phyloP scores from a whole-genome alignment of 345 rosid species.

The Limnanthes douglasii region DNA sequence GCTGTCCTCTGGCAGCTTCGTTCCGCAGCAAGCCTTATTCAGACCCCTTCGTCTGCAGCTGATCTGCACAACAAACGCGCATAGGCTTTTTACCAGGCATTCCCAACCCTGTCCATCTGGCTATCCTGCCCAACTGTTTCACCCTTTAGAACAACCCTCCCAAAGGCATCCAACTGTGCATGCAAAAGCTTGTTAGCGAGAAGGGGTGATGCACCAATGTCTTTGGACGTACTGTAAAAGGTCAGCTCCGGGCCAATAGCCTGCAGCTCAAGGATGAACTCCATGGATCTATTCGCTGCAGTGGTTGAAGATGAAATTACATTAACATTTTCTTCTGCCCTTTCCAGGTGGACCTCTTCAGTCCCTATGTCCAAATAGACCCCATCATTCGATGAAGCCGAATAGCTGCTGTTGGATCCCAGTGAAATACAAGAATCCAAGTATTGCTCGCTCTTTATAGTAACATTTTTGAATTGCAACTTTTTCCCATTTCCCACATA shows the following conservation, averaged over 20 bases:
- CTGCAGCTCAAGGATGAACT: conserved; percentile 64
- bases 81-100: too few relatives aligned
- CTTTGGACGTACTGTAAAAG: conserved; percentile 67
- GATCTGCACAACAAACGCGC: too few relatives aligned
- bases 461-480: conserved; percentile 72
- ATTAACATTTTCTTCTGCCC: conserved; percentile 20
- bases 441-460: conserved; percentile 69
- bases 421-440: conserved; percentile 83
- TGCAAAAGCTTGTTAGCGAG: conserved; percentile 86
- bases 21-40: too few relatives aligned
- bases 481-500: conserved; percentile 68
- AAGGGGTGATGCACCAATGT: conserved; percentile 41
- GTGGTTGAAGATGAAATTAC: conserved; percentile 24
- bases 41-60: too few relatives aligned
- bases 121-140: too few relatives aligned
- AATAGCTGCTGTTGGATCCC: conserved; percentile 73
- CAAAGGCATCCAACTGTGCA: conserved; percentile 72
- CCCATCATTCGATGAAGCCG: conserved; percentile 47
- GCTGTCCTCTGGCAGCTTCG: too few relatives aligned
- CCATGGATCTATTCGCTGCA: conserved; percentile 30
- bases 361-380: conserved; percentile 44
- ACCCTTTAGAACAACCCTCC: too few relatives aligned
- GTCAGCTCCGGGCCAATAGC: conserved; percentile 94
- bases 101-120: too few relatives aligned
- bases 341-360: conserved; percentile 19